Evolutionary conservation across 2,329 filamentous ascomycete genomes (phyloP).

Genomic region (Ophiostoma novo-ulmi): DNA sequence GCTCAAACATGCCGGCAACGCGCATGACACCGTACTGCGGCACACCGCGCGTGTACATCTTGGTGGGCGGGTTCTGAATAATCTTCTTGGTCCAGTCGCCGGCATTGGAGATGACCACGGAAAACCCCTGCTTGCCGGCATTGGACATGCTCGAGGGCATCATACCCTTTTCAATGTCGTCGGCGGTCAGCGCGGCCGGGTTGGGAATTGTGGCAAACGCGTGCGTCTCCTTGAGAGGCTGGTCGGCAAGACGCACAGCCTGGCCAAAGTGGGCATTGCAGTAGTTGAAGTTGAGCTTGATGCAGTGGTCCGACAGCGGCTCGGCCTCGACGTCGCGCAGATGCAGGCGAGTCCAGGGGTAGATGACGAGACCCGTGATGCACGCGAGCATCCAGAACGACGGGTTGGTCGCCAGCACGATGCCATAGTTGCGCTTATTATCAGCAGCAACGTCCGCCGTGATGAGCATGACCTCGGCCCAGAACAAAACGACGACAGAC

Average conservation of each 20-base stretch:
- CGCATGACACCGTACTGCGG: constrained; percentile 55
- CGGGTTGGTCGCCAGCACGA: constrained; percentile 38
- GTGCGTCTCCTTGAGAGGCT: constrained; percentile 67
- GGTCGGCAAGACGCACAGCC: constrained; percentile 55
- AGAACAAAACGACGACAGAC: constrained; percentile 48
- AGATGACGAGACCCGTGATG: constrained; percentile 60
- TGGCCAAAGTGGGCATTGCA: constrained; percentile 53
- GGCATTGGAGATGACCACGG: constrained; percentile 56
- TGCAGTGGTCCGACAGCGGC: constrained; percentile 64
- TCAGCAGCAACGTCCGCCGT: constrained; percentile 40
- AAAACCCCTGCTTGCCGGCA: constrained; percentile 52
- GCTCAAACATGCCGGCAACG: constrained; percentile 51
- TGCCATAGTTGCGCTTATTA: constrained; percentile 34
- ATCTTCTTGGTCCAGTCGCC: constrained; percentile 59
- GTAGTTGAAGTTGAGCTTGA: constrained; percentile 65
- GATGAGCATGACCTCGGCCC: constrained; percentile 55
- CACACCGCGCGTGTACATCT: constrained; percentile 57
- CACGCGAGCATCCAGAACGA: constrained; percentile 63
- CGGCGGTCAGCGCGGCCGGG: constrained; percentile 34
- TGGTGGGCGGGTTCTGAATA: constrained; percentile 50
- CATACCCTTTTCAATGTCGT: constrained; percentile 5
- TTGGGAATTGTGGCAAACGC: constrained; percentile 69
- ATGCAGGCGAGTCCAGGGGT: constrained; percentile 69
- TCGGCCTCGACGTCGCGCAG: constrained; percentile 62
- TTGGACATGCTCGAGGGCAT: constrained; percentile 26